Conservation (phyloP, 495 filamentous ascomycete species). For the Tuber microsphaerosporum region DNA sequence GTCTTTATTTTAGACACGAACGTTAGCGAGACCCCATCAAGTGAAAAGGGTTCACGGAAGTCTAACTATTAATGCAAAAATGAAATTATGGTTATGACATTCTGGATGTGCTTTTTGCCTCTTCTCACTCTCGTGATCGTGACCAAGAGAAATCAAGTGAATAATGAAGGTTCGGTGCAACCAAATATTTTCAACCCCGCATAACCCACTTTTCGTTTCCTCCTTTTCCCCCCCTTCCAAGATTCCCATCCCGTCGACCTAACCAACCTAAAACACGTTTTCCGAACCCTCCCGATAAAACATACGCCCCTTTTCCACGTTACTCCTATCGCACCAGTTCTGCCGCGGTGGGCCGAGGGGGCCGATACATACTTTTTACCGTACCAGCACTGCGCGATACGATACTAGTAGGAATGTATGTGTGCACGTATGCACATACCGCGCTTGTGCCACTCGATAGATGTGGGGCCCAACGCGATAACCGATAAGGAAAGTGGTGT, state of each 20-base stretch:
- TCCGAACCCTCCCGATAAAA: neutral
- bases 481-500: neutral
- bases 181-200: neutral
- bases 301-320: neutral
- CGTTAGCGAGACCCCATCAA: neutral
- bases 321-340: neutral
- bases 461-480: neutral
- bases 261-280: neutral
- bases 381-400: neutral
- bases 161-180: neutral
- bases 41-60: neutral
- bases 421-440: too few species aligned
- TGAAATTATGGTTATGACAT: neutral
- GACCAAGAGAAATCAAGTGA: neutral
- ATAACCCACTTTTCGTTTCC: neutral
- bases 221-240: neutral
- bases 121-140: neutral
- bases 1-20: conserved; percentile 7
- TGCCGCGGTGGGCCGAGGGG: neutral
- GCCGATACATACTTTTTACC: neutral
- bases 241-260: neutral
- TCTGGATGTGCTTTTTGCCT: neutral
- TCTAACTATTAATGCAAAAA: conserved; percentile 1
- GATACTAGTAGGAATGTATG: neutral
- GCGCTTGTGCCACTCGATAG: too few species aligned